A percentile compares a stretch with the other conserved stretches of the same genome.
These are phyloP conservation scores for Trichocladium uniseriatum DNA, from an alignment of 495 filamentous ascomycete species.

Conservation along the genomic window DNA sequence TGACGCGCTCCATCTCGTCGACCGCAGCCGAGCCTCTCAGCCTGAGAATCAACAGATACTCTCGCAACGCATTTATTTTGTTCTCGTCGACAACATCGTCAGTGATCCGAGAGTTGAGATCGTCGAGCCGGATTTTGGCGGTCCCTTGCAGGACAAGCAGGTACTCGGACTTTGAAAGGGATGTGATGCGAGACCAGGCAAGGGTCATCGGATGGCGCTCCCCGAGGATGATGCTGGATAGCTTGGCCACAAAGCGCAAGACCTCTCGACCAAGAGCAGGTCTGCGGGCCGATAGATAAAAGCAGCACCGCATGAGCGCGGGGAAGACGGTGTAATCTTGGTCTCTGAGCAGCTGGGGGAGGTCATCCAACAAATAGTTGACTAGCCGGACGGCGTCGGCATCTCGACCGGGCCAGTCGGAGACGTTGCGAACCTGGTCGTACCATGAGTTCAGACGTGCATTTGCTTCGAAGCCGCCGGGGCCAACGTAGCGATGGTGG, in stretches of 20 bases:
- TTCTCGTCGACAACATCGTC: constrained; percentile 1
- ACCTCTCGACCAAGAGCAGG: constrained; percentile 3
- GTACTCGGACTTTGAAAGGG: constrained; percentile 4
- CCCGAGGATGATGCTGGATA: constrained; percentile 13
- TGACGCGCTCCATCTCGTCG: constrained; percentile 9
- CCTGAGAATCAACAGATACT: constrained; percentile 11
- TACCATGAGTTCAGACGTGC: constrained; percentile 14
- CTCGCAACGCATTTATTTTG: constrained; percentile 6
- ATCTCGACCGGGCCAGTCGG: constrained; percentile 4
- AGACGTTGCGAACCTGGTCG: background rate
- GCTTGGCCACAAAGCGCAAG: constrained; percentile 11
- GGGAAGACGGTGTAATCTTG: constrained; percentile 10
- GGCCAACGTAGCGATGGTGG: constrained; percentile 11
- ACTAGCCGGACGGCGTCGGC: constrained; percentile 12
- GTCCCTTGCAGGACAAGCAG: constrained; percentile 9
- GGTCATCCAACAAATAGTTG: constrained; percentile 16
- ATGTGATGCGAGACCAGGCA: constrained; percentile 8
- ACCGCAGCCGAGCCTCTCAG: background rate
- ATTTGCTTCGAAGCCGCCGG: constrained; percentile 4
- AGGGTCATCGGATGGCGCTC: constrained; percentile 13
- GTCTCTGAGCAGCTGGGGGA: constrained; percentile 15
- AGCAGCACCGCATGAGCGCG: constrained; percentile 11
- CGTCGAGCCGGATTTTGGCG: constrained; percentile 7
- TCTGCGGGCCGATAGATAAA: constrained; percentile 6
- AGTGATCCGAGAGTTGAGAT: constrained; percentile 8